Percentiles rank a stretch among this genome's conserved stretches.
Conservation (phyloP, 2,329 filamentous ascomycete genomes). For the Pseudogymnoascus sp. region DNA sequence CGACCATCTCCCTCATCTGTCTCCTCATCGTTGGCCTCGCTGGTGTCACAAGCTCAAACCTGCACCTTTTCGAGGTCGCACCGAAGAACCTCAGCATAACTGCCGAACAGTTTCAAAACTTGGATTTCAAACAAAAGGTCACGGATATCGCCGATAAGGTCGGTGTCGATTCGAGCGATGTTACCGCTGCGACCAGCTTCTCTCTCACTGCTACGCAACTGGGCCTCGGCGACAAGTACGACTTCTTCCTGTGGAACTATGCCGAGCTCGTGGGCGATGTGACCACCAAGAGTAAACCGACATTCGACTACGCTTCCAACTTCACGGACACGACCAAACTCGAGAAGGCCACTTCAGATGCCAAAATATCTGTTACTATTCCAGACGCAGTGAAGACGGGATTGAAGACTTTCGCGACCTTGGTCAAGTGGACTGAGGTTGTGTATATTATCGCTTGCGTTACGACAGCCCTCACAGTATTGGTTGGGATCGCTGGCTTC, state of each 20-base stretch:
- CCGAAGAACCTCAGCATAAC: constrained; percentile 46
- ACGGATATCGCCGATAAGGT: not conserved
- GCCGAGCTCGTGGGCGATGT: constrained; percentile 51
- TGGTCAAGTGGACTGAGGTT: constrained; percentile 76
- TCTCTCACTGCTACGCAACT: constrained; percentile 53
- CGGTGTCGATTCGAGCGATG: constrained; percentile 5
- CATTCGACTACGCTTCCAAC: constrained; percentile 70
- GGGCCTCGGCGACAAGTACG: constrained; percentile 62
- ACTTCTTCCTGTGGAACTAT: constrained; percentile 80
- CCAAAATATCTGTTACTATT: constrained; percentile 51
- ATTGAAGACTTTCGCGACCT: constrained; percentile 63
- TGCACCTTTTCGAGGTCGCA: constrained; percentile 55
- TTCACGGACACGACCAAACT: constrained; percentile 60
- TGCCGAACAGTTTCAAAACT: constrained; percentile 34
- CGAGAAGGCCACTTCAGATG: constrained; percentile 42
- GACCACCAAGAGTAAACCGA: constrained; percentile 59
- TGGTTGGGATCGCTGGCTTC: constrained; percentile 74
- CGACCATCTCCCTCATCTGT: constrained; percentile 67
- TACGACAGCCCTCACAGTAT: constrained; percentile 60
- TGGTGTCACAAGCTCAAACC: constrained; percentile 47
- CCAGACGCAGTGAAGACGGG: constrained; percentile 59
- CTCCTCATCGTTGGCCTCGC: constrained; percentile 49
- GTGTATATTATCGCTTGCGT: constrained; percentile 68
- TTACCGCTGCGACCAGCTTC: constrained; percentile 14
- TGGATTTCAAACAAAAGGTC: constrained; percentile 19